Evolutionary conservation across 306 rosid species (phyloP).

Genomic region (Phaseolus lunatus): DNA sequence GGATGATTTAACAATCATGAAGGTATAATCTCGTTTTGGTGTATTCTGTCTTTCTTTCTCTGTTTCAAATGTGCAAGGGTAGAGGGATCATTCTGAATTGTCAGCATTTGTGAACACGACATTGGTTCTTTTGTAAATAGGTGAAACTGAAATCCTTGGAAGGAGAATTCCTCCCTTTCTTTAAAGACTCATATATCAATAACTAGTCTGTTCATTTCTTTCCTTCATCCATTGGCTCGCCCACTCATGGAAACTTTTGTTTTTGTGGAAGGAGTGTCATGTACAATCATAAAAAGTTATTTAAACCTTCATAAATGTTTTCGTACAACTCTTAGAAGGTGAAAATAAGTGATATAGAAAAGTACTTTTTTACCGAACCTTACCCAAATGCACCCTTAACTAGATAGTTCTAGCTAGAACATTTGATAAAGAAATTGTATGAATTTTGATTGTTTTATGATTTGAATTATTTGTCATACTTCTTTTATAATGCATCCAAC

Average conservation of each 20-base stretch:
- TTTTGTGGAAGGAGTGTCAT: neutral
- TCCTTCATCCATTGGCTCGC: neutral
- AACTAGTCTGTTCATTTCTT: neutral
- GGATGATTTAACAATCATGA: conserved; percentile 97
- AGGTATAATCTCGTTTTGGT: conserved; percentile 58
- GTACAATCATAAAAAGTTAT: neutral
- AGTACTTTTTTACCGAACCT: no score
- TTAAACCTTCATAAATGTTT: conserved; percentile 1
- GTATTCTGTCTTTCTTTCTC: conserved; percentile 29
- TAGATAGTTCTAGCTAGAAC: neutral
- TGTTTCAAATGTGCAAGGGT: conserved; percentile 7
- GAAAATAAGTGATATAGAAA: neutral
- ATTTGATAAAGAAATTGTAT: neutral
- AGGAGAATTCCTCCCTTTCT: neutral
- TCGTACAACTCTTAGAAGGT: neutral
- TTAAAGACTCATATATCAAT: neutral
- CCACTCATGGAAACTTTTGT: neutral
- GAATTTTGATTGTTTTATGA: neutral
- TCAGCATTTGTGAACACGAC: neutral
- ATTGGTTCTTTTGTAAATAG: neutral
- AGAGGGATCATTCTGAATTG: neutral
- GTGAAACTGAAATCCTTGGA: neutral
- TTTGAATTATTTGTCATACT: neutral
- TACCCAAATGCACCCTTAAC: neutral
- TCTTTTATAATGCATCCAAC: neutral